phyloP scores from a whole-genome alignment of 805 yeast species.

The Candida silvicultrix region DNA sequence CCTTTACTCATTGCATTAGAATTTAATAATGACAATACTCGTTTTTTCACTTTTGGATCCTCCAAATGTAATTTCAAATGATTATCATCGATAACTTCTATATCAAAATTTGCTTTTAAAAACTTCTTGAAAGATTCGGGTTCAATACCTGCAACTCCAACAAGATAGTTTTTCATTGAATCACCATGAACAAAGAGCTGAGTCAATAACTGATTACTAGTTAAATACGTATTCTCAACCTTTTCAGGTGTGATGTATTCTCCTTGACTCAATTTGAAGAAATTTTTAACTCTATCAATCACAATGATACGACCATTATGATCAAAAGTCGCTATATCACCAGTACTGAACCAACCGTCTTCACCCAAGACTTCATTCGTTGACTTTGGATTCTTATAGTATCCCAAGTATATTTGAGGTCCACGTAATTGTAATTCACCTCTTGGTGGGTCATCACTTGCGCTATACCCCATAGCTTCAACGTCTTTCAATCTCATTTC shows the following conservation, averaged over 20 bases:
- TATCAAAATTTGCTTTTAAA: slow-evolving; percentile 5
- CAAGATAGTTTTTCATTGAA: slow-evolving; percentile 43
- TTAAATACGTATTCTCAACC: slow-evolving; percentile 49
- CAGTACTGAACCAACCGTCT: slow-evolving; percentile 54
- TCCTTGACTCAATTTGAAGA: slow-evolving; percentile 54
- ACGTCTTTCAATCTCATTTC: slow-evolving; percentile 51
- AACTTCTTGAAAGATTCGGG: slow-evolving; percentile 23
- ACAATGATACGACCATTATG: slow-evolving; percentile 32
- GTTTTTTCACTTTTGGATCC: slow-evolving; percentile 17
- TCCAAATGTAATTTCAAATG: slow-evolving; percentile 9
- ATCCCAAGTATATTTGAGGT: slow-evolving; percentile 45
- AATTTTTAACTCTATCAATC: slow-evolving; percentile 60
- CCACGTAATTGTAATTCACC: slow-evolving; percentile 58
- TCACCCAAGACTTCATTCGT: slow-evolving; percentile 37
- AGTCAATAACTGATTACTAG: slow-evolving; percentile 33
- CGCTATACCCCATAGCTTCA: slow-evolving; percentile 39
- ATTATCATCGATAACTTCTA: slow-evolving; percentile 4
- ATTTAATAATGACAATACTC: slow-evolving; percentile 33
- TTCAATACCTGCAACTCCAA: slow-evolving; percentile 51
- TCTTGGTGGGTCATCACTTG: slow-evolving; percentile 37
- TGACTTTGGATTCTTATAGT: slow-evolving; percentile 43
- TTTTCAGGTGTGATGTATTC: slow-evolving; percentile 62
- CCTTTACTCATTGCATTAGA: slow-evolving; percentile 25
- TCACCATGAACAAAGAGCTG: slow-evolving; percentile 54
- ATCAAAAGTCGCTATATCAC: slow-evolving; percentile 43